These are phyloP conservation scores for Trematosphaeria pertusa DNA, from an alignment of 2,329 filamentous ascomycete species.

Conservation along the genomic window DNA sequence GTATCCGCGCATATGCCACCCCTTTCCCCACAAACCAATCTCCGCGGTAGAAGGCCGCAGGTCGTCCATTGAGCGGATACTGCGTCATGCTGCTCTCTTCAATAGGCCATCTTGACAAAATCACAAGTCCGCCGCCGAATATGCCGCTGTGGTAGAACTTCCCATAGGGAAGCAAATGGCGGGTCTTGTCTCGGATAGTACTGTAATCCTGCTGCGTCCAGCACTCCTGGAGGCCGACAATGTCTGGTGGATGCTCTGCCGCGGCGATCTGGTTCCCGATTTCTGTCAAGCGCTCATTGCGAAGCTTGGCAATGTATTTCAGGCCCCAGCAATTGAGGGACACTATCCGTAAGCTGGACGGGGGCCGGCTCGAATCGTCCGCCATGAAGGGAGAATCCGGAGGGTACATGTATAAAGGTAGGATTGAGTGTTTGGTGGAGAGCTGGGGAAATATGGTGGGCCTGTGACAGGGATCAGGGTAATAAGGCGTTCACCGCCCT, in stretches of 20 bases:
- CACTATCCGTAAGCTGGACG: conserved; percentile 73
- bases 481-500: conserved; percentile 16
- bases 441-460: background rate
- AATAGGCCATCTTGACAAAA: conserved; percentile 91
- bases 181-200: conserved; percentile 75
- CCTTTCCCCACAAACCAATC: conserved; percentile 98
- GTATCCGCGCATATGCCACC: conserved; percentile 81
- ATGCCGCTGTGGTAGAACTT: conserved; percentile 93
- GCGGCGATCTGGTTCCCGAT: conserved; percentile 82
- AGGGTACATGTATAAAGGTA: conserved; percentile 5
- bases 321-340: conserved; percentile 98
- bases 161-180: conserved; percentile 79
- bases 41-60: conserved; percentile 90
- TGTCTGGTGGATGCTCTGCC: conserved; percentile 73
- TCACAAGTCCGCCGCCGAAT: conserved; percentile 87
- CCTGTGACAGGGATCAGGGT: conserved; percentile 19
- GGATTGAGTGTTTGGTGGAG: background rate
- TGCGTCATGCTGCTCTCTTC: conserved; percentile 84
- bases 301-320: conserved; percentile 81
- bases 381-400: conserved; percentile 28
- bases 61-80: conserved; percentile 92
- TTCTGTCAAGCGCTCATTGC: conserved; percentile 77
- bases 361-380: conserved; percentile 26
- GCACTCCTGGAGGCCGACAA: conserved; percentile 94
- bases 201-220: conserved; percentile 88